Percentiles rank a stretch among this genome's conserved stretches.
Evolutionary conservation across 495 filamentous ascomycete species (phyloP).

Genomic region (Cercophora sp.): DNA sequence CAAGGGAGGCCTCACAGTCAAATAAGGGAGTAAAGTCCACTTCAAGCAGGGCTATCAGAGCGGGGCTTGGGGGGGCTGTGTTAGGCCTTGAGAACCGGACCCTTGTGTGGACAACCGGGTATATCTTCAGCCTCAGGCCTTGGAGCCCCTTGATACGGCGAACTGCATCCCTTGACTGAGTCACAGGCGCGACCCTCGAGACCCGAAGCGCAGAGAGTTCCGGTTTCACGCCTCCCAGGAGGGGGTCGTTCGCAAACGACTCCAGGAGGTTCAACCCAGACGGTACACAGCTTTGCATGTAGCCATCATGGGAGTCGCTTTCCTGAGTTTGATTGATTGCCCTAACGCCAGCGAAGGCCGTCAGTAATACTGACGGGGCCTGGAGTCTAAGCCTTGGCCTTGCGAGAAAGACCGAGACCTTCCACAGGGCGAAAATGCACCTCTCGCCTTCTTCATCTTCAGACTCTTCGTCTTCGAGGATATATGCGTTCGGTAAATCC

Average conservation of each 20-base stretch:
- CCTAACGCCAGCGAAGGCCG: slow-evolving; percentile 65
- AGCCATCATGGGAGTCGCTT: slow-evolving; percentile 55
- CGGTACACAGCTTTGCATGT: slow-evolving; percentile 71
- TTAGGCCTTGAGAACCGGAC: slow-evolving; percentile 75
- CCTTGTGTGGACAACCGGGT: slow-evolving; percentile 77
- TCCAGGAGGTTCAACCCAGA: slow-evolving; percentile 79
- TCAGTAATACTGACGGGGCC: slow-evolving; percentile 71
- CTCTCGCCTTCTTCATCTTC: slow-evolving; percentile 26
- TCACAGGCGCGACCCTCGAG: slow-evolving; percentile 65
- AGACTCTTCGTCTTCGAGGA: slow-evolving; percentile 50
- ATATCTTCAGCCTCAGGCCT: slow-evolving; percentile 65
- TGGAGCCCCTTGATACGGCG: slow-evolving; percentile 61
- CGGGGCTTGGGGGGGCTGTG: slow-evolving; percentile 57
- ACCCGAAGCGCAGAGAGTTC: slow-evolving; percentile 77
- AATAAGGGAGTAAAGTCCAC: slow-evolving; percentile 84
- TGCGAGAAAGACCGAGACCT: slow-evolving; percentile 66
- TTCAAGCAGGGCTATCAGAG: slow-evolving; percentile 77
- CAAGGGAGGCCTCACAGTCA: slow-evolving; percentile 64
- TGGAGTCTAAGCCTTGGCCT: slow-evolving; percentile 76
- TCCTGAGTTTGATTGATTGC: slow-evolving; percentile 48
- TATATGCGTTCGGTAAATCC: slow-evolving; percentile 56
- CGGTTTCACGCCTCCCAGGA: slow-evolving; percentile 61
- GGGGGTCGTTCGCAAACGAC: slow-evolving; percentile 66
- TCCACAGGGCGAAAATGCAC: slow-evolving; percentile 76
- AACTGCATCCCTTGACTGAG: slow-evolving; percentile 49